phyloP scores from a whole-genome alignment of 2,329 filamentous ascomycete species.

The Fusarium sp. region DNA sequence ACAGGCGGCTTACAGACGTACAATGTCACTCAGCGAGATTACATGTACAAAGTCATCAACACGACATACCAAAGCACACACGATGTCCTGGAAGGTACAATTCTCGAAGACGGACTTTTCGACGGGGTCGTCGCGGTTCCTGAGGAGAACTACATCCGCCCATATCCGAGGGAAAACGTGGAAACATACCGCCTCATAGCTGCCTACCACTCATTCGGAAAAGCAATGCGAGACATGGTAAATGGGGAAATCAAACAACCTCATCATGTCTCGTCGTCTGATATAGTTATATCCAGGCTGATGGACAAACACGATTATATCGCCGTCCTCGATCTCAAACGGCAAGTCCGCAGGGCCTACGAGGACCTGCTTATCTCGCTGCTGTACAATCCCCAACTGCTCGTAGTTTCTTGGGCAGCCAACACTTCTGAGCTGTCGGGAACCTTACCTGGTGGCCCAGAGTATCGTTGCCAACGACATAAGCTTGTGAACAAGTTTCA shows the following conservation, averaged over 20 bases:
- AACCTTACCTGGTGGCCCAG: slow-evolving; percentile 7
- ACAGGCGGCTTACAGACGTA: slow-evolving; percentile 31
- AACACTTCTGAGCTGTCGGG: slow-evolving; percentile 27
- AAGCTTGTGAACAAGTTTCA: slow-evolving; percentile 25
- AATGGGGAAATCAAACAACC: slow-evolving; percentile 24
- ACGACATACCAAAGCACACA: slow-evolving; percentile 16
- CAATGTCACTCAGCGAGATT: slow-evolving; percentile 13
- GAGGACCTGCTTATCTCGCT: slow-evolving; percentile 37
- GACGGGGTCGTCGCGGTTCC: slow-evolving; percentile 28
- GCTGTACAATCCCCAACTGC: slow-evolving; percentile 35
- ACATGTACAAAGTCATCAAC: slow-evolving; percentile 37
- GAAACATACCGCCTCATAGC: slow-evolving; percentile 25
- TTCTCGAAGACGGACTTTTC: slow-evolving; percentile 21
- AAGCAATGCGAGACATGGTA: slow-evolving; percentile 20
- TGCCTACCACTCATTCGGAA: slow-evolving; percentile 31
- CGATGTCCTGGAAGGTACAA: background rate
- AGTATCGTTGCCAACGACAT: slow-evolving; percentile 25
- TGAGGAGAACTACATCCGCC: slow-evolving; percentile 32
- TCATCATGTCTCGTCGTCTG: slow-evolving; percentile 11
- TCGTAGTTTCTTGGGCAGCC: slow-evolving; percentile 33
- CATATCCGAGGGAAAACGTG: background rate
- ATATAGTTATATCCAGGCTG: slow-evolving; percentile 24
- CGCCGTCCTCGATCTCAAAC: slow-evolving; percentile 17
- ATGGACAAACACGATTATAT: slow-evolving; percentile 30
- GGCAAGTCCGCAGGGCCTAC: slow-evolving; percentile 18